A percentile compares a stretch with the other conserved stretches of the same genome.
Evolutionary conservation across 495 filamentous ascomycete species (phyloP).

Genomic region (Entonaema liquescens): DNA sequence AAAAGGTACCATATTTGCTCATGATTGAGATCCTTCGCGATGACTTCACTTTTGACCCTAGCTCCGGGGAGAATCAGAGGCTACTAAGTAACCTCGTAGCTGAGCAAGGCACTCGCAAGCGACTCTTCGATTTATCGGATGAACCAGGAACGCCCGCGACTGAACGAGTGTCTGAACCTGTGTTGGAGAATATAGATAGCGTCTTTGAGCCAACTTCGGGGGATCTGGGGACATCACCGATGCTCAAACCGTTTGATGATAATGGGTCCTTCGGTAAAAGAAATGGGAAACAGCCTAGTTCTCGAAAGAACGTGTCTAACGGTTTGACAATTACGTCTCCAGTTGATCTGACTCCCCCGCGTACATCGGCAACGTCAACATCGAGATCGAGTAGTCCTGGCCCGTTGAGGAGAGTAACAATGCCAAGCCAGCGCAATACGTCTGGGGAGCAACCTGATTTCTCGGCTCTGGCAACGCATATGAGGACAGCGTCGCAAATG

Average conservation of each 20-base stretch:
- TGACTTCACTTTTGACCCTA: constrained; percentile 78
- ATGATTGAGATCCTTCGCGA: constrained; percentile 80
- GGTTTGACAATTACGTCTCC: constrained; percentile 62
- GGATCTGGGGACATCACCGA: constrained; percentile 72
- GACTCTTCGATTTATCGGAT: constrained; percentile 73
- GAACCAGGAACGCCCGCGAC: constrained; percentile 54
- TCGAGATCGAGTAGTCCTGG: constrained; percentile 69
- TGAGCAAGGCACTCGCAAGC: constrained; percentile 67
- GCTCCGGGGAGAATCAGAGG: constrained; percentile 68
- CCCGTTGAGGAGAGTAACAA: constrained; percentile 59
- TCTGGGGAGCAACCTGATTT: constrained; percentile 71
- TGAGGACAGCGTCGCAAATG: constrained; percentile 83
- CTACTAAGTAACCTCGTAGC: constrained; percentile 66
- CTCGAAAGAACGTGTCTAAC: constrained; percentile 60
- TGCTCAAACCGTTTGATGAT: constrained; percentile 64
- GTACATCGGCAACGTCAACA: constrained; percentile 62
- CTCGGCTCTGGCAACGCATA: constrained; percentile 78
- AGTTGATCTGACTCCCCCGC: constrained; percentile 64
- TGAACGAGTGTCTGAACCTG: constrained; percentile 51
- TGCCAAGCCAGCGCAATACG: constrained; percentile 53
- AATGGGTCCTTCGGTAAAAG: constrained; percentile 37
- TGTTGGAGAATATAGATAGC: constrained; percentile 62
- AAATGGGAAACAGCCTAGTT: constrained; percentile 32
- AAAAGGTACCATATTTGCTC: constrained; percentile 78
- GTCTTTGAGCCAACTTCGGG: constrained; percentile 78